Evolutionary conservation across 2,329 filamentous ascomycete genomes (phyloP), one percentile per base, ranked within the genome.

Genomic region (Lomentospora prolificans): DNA sequence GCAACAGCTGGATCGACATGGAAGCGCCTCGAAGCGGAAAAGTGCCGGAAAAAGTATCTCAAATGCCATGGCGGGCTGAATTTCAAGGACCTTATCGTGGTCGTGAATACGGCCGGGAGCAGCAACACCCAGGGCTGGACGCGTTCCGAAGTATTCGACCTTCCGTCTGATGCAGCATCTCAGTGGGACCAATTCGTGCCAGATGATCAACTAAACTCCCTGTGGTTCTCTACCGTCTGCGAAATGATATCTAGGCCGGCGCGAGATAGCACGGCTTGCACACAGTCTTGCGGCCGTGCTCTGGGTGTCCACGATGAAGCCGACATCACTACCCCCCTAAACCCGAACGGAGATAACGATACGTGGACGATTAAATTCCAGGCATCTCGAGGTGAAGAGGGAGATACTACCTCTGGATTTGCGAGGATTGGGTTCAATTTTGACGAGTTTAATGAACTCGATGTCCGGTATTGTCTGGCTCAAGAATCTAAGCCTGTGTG

Each of bases 201-300:
- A 10, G 31, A 12, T 4, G 27, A 48, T 27, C 10, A 55, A n/a
- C n/a, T 27, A 2, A 58, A 58, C 30, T 41, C 24, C 3, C 12
- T 58, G 9, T 55, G 57, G 57, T 41, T 56, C 17, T 50, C 56
- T 1, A 55, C 58, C 2, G 17, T 28, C 2, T 53, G 55, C 22
- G 52, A 51, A 2, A 30, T 50, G 39, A 24, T 41, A 17, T 41
- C 41, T 10, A 12, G 30, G 17, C 36, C 52, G 3, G 36, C n/a
- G 3, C 28, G n/a, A n/a, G 36, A 25, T 10, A 36, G 22, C 33
- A 39, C 19, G 9, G 36, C 52, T 10, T 54, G 52, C 52, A 44
- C 24, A 17, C 31, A 54, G 7, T 44, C 52, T 28, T 54, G 52
- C 33, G 52, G 33, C 8, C 19, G 24, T 17, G 33, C 27, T 12